Percentiles rank a stretch among this genome's conserved stretches.
These are phyloP conservation scores for Gnetum montanum DNA, from an alignment of 75 land plant species.

Conservation along the genomic window DNA sequence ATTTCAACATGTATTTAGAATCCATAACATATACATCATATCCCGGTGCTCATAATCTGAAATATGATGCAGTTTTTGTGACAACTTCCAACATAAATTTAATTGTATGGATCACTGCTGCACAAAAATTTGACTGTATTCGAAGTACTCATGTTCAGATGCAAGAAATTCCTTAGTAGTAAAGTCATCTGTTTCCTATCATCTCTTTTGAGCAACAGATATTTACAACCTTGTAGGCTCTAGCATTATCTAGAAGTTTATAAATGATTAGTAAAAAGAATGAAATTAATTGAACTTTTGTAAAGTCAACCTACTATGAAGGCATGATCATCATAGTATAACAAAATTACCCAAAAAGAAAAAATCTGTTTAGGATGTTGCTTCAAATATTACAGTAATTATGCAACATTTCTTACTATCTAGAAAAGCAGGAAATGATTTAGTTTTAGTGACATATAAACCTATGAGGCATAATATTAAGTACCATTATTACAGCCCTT, in stretches of 20 bases:
- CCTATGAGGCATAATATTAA: background rate
- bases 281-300: too few relatives aligned
- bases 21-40: too few relatives aligned
- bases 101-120: conserved; percentile 94
- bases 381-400: background rate
- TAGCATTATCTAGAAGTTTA: too few relatives aligned
- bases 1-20: too few relatives aligned
- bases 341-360: background rate
- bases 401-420: too few relatives aligned
- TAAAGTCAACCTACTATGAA: too few relatives aligned
- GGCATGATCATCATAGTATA: too few relatives aligned
- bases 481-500: conserved; percentile 14
- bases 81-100: conserved; percentile 96
- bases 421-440: background rate
- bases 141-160: conserved; percentile 83
- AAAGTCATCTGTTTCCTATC: conserved; percentile 55
- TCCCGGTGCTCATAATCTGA: conserved; percentile 96
- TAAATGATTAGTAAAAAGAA: too few relatives aligned
- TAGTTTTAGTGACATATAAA: background rate
- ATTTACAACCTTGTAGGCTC: conserved; percentile 76
- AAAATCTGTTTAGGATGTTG: background rate
- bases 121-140: conserved; percentile 88
- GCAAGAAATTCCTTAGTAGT: conserved; percentile 44
- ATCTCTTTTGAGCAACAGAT: conserved; percentile 43
- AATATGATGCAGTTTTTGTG: conserved; percentile 94